phyloP scores from a whole-genome alignment of 2,329 filamentous ascomycete species.

The Diaporthe citrichinensis region DNA sequence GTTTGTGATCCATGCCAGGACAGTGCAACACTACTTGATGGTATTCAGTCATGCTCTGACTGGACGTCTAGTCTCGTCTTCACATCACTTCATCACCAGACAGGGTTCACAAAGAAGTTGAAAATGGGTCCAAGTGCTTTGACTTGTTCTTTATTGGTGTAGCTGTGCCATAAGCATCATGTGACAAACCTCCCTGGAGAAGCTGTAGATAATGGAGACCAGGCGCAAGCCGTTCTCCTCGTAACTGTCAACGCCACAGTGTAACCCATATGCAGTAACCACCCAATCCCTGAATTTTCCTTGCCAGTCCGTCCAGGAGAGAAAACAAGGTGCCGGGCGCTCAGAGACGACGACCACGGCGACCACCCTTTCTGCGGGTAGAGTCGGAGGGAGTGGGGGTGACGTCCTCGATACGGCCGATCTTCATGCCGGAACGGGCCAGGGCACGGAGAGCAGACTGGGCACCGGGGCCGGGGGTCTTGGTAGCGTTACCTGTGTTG shows the following conservation, averaged over 20 bases:
- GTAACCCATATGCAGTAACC: slow-evolving; percentile 64
- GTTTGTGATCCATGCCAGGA: not conserved
- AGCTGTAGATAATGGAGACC: slow-evolving; percentile 66
- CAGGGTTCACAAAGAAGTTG: not conserved
- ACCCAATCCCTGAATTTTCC: slow-evolving; percentile 40
- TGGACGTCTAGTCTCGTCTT: not conserved
- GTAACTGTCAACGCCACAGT: slow-evolving; percentile 78
- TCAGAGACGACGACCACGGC: slow-evolving; percentile 99
- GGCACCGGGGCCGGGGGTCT: slow-evolving; percentile 98
- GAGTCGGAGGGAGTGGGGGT: slow-evolving; percentile 99
- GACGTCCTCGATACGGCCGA: slow-evolving; percentile 99
- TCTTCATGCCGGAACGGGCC: slow-evolving; percentile 99
- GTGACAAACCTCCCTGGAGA: slow-evolving; percentile 57
- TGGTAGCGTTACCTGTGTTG: slow-evolving; percentile 90
- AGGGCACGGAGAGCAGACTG: slow-evolving; percentile 99
- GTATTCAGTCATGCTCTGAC: not conserved
- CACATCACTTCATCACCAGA: not conserved
- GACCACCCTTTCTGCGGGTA: slow-evolving; percentile 99
- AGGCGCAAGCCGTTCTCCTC: slow-evolving; percentile 80
- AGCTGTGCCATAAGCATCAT: slow-evolving; percentile 59
- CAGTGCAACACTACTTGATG: not conserved
- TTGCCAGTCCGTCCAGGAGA: slow-evolving; percentile 36
- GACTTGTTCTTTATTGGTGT: slow-evolving; percentile 47
- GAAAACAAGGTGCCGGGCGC: slow-evolving; percentile 53
- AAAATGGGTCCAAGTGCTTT: slow-evolving; percentile 27